phyloP scores from a whole-genome alignment of 306 rosid genomes.

The Prunus kanzakura region DNA sequence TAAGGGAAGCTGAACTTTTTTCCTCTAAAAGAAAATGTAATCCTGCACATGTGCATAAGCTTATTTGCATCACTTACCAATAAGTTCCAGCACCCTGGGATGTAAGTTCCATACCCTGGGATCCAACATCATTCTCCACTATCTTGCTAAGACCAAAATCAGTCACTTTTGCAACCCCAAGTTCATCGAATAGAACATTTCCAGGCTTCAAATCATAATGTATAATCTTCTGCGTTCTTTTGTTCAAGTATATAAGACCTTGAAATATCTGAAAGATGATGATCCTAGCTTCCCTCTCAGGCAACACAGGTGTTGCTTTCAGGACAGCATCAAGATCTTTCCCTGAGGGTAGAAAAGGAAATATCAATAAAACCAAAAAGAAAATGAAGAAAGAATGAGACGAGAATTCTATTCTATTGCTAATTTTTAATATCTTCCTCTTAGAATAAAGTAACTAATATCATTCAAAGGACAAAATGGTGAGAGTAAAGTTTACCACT shows the following conservation, averaged over 20 bases:
- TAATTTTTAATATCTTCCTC: background rate
- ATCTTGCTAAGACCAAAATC: slow-evolving; percentile 99
- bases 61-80: slow-evolving; percentile 62
- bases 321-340: slow-evolving; percentile 98
- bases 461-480: slow-evolving; percentile 18
- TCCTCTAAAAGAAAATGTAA: background rate
- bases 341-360: slow-evolving; percentile 43
- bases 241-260: slow-evolving; percentile 92
- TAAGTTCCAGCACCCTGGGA: slow-evolving; percentile 99
- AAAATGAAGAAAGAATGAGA: background rate
- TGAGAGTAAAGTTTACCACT: slow-evolving; percentile 54
- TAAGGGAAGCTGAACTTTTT: background rate
- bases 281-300: slow-evolving; percentile 94
- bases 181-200: slow-evolving; percentile 92
- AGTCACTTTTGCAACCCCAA: slow-evolving; percentile 94
- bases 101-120: slow-evolving; percentile 99
- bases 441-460: slow-evolving; percentile 8
- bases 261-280: slow-evolving; percentile 88
- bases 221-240: slow-evolving; percentile 84
- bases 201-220: slow-evolving; percentile 99
- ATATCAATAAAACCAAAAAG: slow-evolving; percentile 1
- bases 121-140: slow-evolving; percentile 95
- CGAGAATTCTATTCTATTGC: background rate
- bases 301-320: slow-evolving; percentile 84
- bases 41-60: background rate